These are phyloP conservation scores for Thozetella sp. DNA, from an alignment of 495 filamentous ascomycete genomes.

Conservation along the genomic window DNA sequence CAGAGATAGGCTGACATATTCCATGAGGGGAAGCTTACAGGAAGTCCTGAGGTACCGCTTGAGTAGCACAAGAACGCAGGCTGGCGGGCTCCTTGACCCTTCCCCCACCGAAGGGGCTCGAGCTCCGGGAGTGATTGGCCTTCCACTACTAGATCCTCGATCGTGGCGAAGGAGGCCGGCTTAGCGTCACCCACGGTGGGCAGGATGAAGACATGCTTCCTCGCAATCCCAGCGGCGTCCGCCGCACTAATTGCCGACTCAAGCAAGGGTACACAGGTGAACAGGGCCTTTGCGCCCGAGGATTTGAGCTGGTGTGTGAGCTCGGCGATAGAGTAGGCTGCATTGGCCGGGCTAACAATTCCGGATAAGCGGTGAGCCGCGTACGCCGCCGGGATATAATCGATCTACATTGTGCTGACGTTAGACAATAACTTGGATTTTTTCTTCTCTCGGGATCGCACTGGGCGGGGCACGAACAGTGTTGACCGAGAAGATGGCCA, in stretches of 20 bases:
- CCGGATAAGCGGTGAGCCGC: conserved; percentile 74
- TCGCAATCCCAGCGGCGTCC: conserved; percentile 60
- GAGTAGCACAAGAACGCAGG: conserved; percentile 85
- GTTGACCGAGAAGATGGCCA: conserved; percentile 72
- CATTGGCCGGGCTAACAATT: conserved; percentile 73
- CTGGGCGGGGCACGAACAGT: conserved; percentile 64
- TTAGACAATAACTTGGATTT: background rate
- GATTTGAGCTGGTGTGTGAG: conserved; percentile 73
- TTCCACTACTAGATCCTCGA: conserved; percentile 62
- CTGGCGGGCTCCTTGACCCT: conserved; percentile 69
- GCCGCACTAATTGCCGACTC: conserved; percentile 66
- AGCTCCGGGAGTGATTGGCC: conserved; percentile 59
- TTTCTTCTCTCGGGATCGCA: no score
- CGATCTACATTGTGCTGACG: conserved; percentile 63
- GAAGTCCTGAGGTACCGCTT: conserved; percentile 79
- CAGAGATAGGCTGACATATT: background rate
- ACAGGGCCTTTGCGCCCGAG: conserved; percentile 67
- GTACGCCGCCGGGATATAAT: conserved; percentile 71
- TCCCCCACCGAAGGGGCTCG: conserved; percentile 62
- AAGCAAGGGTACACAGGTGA: conserved; percentile 74
- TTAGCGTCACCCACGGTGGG: conserved; percentile 58
- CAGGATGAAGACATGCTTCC: conserved; percentile 68
- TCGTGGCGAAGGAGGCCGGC: conserved; percentile 59
- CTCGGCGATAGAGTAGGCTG: conserved; percentile 70
- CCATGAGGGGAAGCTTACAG: no score